These are phyloP conservation scores for Hevea brasiliensis DNA, from an alignment of 345 rosid genomes.

Conservation along the genomic window DNA sequence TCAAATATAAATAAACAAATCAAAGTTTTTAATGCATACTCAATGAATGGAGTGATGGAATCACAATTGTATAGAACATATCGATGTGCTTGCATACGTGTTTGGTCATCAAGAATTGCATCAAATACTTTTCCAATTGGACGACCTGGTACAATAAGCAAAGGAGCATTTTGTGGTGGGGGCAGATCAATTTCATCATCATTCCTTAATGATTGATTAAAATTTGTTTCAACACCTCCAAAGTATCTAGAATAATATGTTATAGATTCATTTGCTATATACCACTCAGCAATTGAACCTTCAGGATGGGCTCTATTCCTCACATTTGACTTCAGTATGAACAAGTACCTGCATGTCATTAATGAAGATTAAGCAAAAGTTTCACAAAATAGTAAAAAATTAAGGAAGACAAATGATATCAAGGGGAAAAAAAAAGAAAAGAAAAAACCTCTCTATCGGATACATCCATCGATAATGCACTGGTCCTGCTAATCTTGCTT, in stretches of 20 bases:
- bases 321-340: background rate
- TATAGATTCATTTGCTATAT: background rate
- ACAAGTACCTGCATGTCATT: background rate
- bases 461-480: constrained; percentile 9
- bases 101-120: too few species aligned
- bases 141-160: too few species aligned
- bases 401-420: background rate
- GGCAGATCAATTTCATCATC: too few species aligned
- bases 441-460: background rate
- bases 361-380: background rate
- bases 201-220: background rate
- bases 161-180: too few species aligned
- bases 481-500: too few species aligned
- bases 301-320: background rate
- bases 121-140: too few species aligned
- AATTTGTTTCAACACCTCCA: constrained; percentile 6
- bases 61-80: too few species aligned
- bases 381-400: background rate
- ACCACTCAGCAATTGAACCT: background rate
- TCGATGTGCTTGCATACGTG: too few species aligned
- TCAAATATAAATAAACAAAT: too few species aligned
- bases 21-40: too few species aligned
- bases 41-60: too few species aligned
- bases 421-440: background rate
- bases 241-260: constrained; percentile 12